Evolutionary conservation across 225 moss, liverwort and hornwort genomes (phyloP), one percentile per base, ranked within the genome.

Genomic region (Lunularia cruciata): DNA sequence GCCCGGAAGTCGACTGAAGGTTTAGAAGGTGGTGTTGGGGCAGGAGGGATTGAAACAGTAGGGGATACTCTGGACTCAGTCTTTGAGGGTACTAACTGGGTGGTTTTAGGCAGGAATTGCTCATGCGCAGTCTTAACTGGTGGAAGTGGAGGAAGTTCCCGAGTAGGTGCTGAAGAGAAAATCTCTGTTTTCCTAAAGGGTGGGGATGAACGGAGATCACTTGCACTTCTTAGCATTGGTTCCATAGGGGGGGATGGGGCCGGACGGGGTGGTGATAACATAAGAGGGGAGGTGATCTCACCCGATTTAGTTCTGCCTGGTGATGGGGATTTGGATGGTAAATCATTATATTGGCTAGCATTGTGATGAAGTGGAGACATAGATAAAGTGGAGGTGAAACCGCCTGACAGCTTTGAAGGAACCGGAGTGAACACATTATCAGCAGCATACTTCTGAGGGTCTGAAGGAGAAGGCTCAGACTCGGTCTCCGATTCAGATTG

Each of bases 71-170:
- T 57, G 43, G 64, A 57, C 39, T 72, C 68, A 28, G 13, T 64
- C 45, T 53, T 53, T 33, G 60, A 65, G 55, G 77, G 20, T 25
- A 65, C 48, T 33, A 63, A 23, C 56, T 38, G 23, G 37, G 35
- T 8, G 26, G 52, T 27, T 68, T 26, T 54, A 0, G 80, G 73
- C 27, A 68, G 63, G 35, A 64, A 58, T 8, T 52, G 72, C 19
- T 69, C 67, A 48, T 76, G 63, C 3, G 36, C 5, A 65, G 68
- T 42, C 47, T 36, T 67, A n/a, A 57, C 33, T 5, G 53, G 57
- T 51, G 67, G 49, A 25, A 79, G 42, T 35, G 42, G 63, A 69
- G 61, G 61, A 37, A 69, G 53, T 10, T 72, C 79, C 46, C 57
- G 60, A 18, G 38, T 9, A 51, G 47, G 25, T 70, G 46, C 68